These are phyloP conservation scores for Colletotrichum liriopes DNA, from an alignment of 2,329 filamentous ascomycete genomes.

Conservation along the genomic window DNA sequence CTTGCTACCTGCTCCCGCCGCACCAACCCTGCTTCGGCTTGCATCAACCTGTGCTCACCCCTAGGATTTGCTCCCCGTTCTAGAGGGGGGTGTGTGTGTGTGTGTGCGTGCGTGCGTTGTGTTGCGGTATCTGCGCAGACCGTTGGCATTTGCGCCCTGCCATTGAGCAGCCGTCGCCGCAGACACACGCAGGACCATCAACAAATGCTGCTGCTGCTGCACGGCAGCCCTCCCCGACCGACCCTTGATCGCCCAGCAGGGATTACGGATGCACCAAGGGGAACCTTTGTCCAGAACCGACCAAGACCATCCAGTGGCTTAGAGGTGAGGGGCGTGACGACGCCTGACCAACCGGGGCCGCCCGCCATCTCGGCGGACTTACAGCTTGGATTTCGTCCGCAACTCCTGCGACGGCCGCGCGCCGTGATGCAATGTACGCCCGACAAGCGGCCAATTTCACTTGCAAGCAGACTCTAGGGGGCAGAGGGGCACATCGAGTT, in stretches of 20 bases:
- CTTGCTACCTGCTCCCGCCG: neutral
- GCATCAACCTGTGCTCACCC: neutral
- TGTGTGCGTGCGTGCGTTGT: slow-evolving; percentile 16
- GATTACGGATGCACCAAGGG: slow-evolving; percentile 29
- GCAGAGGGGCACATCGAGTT: neutral
- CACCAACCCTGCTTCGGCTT: slow-evolving; percentile 13
- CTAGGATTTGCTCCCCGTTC: slow-evolving; percentile 3
- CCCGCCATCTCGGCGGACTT: slow-evolving; percentile 40
- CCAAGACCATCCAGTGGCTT: slow-evolving; percentile 31
- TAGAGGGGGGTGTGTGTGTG: neutral
- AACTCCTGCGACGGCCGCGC: neutral
- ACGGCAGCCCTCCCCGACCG: neutral
- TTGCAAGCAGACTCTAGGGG: neutral
- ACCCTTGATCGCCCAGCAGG: slow-evolving; percentile 30
- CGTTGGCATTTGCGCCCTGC: slow-evolving; percentile 33
- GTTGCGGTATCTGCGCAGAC: slow-evolving; percentile 31
- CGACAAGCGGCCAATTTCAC: slow-evolving; percentile 30
- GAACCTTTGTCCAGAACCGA: slow-evolving; percentile 35
- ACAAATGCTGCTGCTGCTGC: neutral
- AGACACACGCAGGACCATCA: slow-evolving; percentile 6
- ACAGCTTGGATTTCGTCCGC: slow-evolving; percentile 24
- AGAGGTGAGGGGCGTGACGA: slow-evolving; percentile 40
- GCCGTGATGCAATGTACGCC: slow-evolving; percentile 29
- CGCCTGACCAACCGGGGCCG: slow-evolving; percentile 21
- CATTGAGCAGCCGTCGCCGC: slow-evolving; percentile 8